phyloP scores from a whole-genome alignment of 805 yeast genomes.

The Brettanomyces custersianus region DNA sequence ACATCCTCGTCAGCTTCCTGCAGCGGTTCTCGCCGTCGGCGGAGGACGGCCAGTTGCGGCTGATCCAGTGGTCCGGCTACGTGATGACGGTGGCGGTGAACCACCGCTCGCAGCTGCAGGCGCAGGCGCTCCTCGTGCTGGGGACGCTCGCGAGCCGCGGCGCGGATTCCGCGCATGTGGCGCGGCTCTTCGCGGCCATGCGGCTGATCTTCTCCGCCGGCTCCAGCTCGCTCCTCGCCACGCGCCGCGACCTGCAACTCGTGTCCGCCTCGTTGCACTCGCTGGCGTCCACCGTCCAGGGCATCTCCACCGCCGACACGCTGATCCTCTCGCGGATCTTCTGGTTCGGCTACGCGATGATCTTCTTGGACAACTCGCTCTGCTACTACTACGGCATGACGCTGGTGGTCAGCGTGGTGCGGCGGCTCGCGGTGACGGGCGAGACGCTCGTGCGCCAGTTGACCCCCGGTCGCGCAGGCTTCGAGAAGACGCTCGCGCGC shows the following conservation, averaged over 20 bases:
- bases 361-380: conserved; percentile 18
- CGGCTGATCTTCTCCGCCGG: conserved; percentile 12
- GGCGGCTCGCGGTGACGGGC: background rate
- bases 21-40: conserved; percentile 36
- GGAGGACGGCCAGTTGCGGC: conserved; percentile 45
- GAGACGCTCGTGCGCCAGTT: too few relatives aligned
- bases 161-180: conserved; percentile 43
- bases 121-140: conserved; percentile 57
- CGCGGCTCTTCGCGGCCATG: conserved; percentile 14
- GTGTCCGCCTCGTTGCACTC: conserved; percentile 34
- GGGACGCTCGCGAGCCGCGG: conserved; percentile 63
- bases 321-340: conserved; percentile 37
- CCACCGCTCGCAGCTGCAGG: conserved; percentile 49
- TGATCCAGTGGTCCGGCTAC: conserved; percentile 55
- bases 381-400: conserved; percentile 24
- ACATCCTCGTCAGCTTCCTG: conserved; percentile 43
- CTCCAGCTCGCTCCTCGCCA: conserved; percentile 15
- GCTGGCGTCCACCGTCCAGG: conserved; percentile 38
- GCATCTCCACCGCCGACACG: conserved; percentile 34
- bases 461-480: too few relatives aligned
- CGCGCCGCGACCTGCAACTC: conserved; percentile 6
- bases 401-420: conserved; percentile 25
- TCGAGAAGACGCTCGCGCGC: too few relatives aligned
- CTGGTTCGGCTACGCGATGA: conserved; percentile 32
- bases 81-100: conserved; percentile 55